Evolutionary conservation across 352 stramenopile species (phyloP).

Genomic region (Globisporangium iwayamae): DNA sequence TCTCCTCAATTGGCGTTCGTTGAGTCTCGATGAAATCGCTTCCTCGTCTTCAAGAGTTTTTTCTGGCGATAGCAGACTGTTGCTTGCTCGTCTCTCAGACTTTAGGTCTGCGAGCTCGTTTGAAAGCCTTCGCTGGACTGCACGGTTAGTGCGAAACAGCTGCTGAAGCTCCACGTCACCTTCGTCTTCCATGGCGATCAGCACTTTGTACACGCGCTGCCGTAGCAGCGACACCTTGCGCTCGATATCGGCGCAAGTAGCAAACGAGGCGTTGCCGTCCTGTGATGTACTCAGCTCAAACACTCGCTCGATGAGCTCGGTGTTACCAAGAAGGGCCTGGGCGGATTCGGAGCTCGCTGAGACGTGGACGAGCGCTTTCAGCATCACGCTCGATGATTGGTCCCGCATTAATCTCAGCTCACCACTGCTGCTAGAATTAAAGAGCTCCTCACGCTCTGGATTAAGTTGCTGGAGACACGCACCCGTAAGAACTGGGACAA

Average conservation of each 20-base stretch:
- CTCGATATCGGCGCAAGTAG: conserved; percentile 34
- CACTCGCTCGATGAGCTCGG: conserved; percentile 1
- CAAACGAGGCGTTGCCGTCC: conserved; percentile 26
- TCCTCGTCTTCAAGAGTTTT: background rate
- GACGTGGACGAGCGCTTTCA: conserved; percentile 13
- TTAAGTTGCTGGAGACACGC: conserved; percentile 6
- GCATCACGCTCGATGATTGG: background rate
- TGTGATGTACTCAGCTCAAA: conserved; percentile 12
- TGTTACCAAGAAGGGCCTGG: background rate
- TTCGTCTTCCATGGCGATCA: conserved; percentile 34
- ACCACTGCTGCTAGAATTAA: background rate
- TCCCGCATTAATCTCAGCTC: background rate
- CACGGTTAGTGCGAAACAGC: background rate
- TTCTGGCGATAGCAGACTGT: background rate
- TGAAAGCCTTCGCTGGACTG: background rate
- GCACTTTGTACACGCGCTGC: conserved; percentile 40
- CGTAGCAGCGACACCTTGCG: conserved; percentile 36
- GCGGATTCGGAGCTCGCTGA: background rate
- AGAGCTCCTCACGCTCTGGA: background rate
- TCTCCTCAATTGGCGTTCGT: background rate
- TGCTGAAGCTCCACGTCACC: conserved; percentile 24
- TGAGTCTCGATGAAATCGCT: background rate
- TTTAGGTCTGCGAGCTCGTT: background rate
- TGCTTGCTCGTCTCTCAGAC: background rate
- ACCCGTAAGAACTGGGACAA: background rate